Base-by-base conservation (phyloP, 371 early-diverging fungal genomes). In the Coelomomyces lativittatus region DNA sequence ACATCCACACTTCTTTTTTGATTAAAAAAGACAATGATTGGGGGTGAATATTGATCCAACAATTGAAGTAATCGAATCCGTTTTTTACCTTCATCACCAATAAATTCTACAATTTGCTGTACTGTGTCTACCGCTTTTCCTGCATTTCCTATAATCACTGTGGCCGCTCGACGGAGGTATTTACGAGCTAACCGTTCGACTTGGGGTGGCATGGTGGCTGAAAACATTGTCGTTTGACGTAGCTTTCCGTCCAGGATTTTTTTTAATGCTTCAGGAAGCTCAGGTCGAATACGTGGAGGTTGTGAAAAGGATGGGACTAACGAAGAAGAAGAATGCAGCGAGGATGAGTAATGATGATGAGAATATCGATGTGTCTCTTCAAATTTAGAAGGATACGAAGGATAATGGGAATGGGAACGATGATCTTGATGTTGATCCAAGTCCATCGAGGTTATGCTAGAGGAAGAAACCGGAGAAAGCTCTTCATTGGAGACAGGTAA, bases 211-310 rank as follows among this genome's bases (percentile, higher is more conserved):
- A 97, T 96, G 6, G 99, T 98, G 9, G 99, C 99, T 34, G 89
- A 89, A 74, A 96, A 98, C 98, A 98, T 97, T 50, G 91, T 83
- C 1, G 97, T 98, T 61, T 98, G 98, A 41, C 97, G 79, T 57
- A 81, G 85, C 49, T 78, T 75, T 15, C 31, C 40, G 43, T 27
- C 40, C 28, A 31, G 39, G 28, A 27, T 30, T 21, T 5, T 25
- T 9, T 19, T 26, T 6, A 46, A 25, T 3, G 11, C 3, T 9
- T 17, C 40, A 27, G 39, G 47, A 15, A 46, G 45, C 40, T 19
- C 10, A 19, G 25, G 39, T 10, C 45, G 21, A 25, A 38, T n/a
- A n/a, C n/a, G n/a, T n/a, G n/a, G n/a, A n/a, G n/a, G n/a, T n/a
- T n/a, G n/a, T n/a, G n/a, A n/a, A n/a, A n/a, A n/a, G n/a, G n/a